phyloP scores from a whole-genome alignment of 164 flowering plant species.

The Euptelea pleiosperma region DNA sequence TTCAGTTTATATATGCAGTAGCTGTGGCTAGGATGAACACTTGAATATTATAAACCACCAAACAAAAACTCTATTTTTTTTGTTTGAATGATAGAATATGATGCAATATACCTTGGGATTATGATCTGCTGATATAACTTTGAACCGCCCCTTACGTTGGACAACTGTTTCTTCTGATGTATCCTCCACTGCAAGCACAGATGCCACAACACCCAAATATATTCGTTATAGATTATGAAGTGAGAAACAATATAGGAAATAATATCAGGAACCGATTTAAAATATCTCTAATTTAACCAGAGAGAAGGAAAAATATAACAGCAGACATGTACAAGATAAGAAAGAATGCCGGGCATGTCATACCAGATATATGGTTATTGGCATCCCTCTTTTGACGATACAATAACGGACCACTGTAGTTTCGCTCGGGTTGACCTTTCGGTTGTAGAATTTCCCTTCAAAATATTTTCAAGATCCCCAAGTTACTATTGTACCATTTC shows the following conservation, averaged over 20 bases:
- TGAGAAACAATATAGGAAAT: too few relatives aligned
- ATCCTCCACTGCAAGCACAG: slow-evolving; percentile 55
- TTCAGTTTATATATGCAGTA: not conserved
- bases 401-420: slow-evolving; percentile 68
- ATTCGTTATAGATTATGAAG: not conserved
- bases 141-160: slow-evolving; percentile 83
- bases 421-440: slow-evolving; percentile 52
- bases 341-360: slow-evolving; percentile 7
- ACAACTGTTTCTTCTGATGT: slow-evolving; percentile 64
- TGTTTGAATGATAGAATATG: not conserved
- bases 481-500: not conserved
- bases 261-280: not conserved
- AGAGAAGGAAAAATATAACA: not conserved
- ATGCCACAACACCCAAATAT: not conserved
- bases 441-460: slow-evolving; percentile 59
- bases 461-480: slow-evolving; percentile 7
- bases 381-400: slow-evolving; percentile 59
- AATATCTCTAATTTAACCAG: not conserved
- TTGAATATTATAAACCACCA: not conserved
- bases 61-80: not conserved
- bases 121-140: slow-evolving; percentile 74
- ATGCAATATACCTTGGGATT: slow-evolving; percentile 55
- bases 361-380: slow-evolving; percentile 52
- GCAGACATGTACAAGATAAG: not conserved
- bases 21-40: not conserved